These are phyloP conservation scores for baker's yeast (Saccharomyces cerevisiae) DNA, from an alignment of 805 yeast species.

Conservation along the genomic window DNA sequence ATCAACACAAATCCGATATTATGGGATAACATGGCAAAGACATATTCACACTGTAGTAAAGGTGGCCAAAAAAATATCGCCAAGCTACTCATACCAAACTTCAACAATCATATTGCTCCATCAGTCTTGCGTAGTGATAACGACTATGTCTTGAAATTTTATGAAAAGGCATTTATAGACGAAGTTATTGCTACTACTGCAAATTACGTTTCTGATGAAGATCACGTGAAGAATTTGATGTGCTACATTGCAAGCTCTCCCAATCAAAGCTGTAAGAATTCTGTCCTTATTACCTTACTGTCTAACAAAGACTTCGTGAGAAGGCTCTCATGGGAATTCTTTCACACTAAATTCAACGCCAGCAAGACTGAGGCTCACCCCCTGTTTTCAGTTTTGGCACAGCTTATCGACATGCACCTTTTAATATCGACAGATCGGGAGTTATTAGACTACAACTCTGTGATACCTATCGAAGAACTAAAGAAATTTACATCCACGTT, in stretches of 20 bases:
- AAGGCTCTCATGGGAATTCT: neutral
- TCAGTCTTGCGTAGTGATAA: neutral
- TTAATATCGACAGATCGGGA: conserved; percentile 26
- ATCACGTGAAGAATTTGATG: neutral
- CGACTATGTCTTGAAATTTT: neutral
- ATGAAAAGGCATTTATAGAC: conserved; percentile 1
- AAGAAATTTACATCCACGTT: conserved; percentile 11
- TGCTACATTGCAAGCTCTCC: neutral
- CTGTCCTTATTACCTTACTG: conserved; percentile 1
- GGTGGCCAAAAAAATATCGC: neutral
- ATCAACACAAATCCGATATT: neutral
- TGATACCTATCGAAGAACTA: conserved; percentile 13
- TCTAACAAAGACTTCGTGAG: neutral
- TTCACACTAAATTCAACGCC: neutral
- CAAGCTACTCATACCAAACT: neutral
- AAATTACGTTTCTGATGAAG: neutral
- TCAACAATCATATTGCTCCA: neutral
- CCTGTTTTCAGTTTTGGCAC: conserved; percentile 12
- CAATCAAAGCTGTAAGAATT: neutral
- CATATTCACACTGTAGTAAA: neutral
- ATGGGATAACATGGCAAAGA: neutral
- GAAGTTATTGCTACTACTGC: neutral
- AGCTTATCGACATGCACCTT: conserved; percentile 19
- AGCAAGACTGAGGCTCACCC: neutral
- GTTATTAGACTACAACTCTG: conserved; percentile 10